A percentile compares a stretch with the other conserved stretches of the same genome.
Evolutionary conservation across 2,329 filamentous ascomycete species (phyloP).

Genomic region (Fusarium sp.): DNA sequence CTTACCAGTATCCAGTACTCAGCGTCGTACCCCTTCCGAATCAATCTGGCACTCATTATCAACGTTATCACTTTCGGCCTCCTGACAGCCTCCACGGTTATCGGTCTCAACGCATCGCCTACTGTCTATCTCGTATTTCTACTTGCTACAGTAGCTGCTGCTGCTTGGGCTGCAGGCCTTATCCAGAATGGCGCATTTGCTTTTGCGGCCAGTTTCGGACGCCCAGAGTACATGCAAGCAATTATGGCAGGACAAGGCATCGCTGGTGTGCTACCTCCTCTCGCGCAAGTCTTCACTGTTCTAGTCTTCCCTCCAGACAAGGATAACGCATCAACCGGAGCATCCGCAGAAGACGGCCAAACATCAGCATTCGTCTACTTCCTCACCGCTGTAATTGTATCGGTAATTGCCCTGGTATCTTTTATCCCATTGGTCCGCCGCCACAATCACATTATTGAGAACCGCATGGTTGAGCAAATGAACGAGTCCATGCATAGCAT

Average conservation of each 20-base stretch:
- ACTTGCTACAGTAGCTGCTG: slow-evolving; percentile 82
- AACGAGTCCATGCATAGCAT: slow-evolving; percentile 63
- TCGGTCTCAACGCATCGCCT: slow-evolving; percentile 72
- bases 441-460: slow-evolving; percentile 65
- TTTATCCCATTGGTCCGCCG: slow-evolving; percentile 79
- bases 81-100: slow-evolving; percentile 81
- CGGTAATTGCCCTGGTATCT: slow-evolving; percentile 74
- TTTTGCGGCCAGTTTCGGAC: slow-evolving; percentile 86
- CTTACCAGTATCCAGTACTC: slow-evolving; percentile 83
- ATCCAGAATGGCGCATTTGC: slow-evolving; percentile 96
- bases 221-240: slow-evolving; percentile 91
- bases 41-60: slow-evolving; percentile 79
- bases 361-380: slow-evolving; percentile 90
- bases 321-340: slow-evolving; percentile 43
- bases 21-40: slow-evolving; percentile 89
- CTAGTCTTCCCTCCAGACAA: slow-evolving; percentile 64
- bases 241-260: slow-evolving; percentile 96
- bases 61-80: slow-evolving; percentile 82
- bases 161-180: slow-evolving; percentile 83
- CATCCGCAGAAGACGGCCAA: slow-evolving; percentile 42
- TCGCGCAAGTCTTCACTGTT: slow-evolving; percentile 88
- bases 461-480: slow-evolving; percentile 61
- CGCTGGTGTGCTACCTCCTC: slow-evolving; percentile 87
- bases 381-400: slow-evolving; percentile 84
- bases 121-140: slow-evolving; percentile 82